Base-by-base conservation (phyloP, 805 yeast genomes). In the Priceomyces fermenticarens region DNA sequence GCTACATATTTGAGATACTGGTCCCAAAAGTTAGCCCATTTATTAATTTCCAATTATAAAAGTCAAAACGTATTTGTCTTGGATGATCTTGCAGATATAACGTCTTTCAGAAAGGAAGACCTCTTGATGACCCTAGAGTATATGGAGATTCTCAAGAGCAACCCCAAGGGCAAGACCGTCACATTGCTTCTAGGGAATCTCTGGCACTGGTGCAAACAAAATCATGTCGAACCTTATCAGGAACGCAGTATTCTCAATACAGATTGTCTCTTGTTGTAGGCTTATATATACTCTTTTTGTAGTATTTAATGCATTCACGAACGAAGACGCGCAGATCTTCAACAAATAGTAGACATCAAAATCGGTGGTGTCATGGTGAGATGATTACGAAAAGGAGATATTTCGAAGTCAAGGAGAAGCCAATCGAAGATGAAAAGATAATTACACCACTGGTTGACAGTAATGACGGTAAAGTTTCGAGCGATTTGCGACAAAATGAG, bases 1-100 rank as follows among this genome's bases (percentile, higher is more conserved):
- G 65, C 78, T 8, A 78, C 90, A 5, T 93, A 89, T 54, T 54
- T 85, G 13, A 65, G 75, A 11, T 90, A 78, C 61, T 93, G 98
- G 99, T 69, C 85, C 5, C 69, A 73, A 36, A 54, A 51, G 33
- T 43, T 70, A 8, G 62, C 68, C 6, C 28, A 45, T 26, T 29
- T 51, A 20, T 42, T 66, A 4, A 12, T 46, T 3, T 13, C 44
- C 2, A 42, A 49, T 10, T 33, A 47, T n/a, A 43, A 12, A 9
- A 15, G 29, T 1, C 40, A 27, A 3, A 29, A 36, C 5, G 11
- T 32, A n/a, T 44, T 80, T 1, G 70, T 80, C 0, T 48, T 85
- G 9, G 70, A 70, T 8, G 66, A 73, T 15, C 54, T 86, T 2
- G 71, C 86, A 2, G 60, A 54, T n/a, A 56, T 55, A 3, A 83